These are phyloP conservation scores for Ailanthus altissimus DNA, from an alignment of 345 rosid genomes.

Conservation along the genomic window DNA sequence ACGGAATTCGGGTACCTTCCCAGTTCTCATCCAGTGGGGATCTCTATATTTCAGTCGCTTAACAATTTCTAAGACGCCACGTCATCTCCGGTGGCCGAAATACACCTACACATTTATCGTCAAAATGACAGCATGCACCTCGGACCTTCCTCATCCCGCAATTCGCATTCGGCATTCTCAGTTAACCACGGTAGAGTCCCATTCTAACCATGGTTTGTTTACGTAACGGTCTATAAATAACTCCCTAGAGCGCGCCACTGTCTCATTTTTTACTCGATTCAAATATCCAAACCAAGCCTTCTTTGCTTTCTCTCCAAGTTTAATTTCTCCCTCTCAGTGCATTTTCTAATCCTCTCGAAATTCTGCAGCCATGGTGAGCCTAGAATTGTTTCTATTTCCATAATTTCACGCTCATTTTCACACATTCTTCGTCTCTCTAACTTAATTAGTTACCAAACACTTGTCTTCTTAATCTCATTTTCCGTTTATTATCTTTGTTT, in stretches of 20 bases:
- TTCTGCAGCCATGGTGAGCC: slow-evolving; percentile 52
- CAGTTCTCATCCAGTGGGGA: neutral
- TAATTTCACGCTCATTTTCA: slow-evolving; percentile 5
- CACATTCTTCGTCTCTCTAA: slow-evolving; percentile 1
- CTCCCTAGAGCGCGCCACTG: slow-evolving; percentile 31
- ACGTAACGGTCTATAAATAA: slow-evolving; percentile 15
- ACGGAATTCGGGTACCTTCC: neutral
- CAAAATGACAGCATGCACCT: slow-evolving; percentile 5
- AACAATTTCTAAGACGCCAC: neutral
- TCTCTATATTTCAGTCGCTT: neutral
- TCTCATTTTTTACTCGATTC: slow-evolving; percentile 16
- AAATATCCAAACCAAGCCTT: slow-evolving; percentile 30
- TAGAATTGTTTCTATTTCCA: slow-evolving; percentile 18
- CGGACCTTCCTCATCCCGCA: neutral
- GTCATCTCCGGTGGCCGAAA: neutral
- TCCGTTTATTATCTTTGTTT: neutral
- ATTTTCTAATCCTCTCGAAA: slow-evolving; percentile 16
- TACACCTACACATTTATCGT: neutral
- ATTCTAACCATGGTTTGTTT: slow-evolving; percentile 25
- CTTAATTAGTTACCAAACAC: neutral
- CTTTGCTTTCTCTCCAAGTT: slow-evolving; percentile 2
- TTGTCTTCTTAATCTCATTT: slow-evolving; percentile 12
- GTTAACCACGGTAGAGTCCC: slow-evolving; percentile 9
- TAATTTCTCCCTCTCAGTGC: slow-evolving; percentile 1
- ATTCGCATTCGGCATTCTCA: neutral